Conservation (phyloP, 2,329 filamentous ascomycete genomes). For the Coleophoma eucalyptorum region DNA sequence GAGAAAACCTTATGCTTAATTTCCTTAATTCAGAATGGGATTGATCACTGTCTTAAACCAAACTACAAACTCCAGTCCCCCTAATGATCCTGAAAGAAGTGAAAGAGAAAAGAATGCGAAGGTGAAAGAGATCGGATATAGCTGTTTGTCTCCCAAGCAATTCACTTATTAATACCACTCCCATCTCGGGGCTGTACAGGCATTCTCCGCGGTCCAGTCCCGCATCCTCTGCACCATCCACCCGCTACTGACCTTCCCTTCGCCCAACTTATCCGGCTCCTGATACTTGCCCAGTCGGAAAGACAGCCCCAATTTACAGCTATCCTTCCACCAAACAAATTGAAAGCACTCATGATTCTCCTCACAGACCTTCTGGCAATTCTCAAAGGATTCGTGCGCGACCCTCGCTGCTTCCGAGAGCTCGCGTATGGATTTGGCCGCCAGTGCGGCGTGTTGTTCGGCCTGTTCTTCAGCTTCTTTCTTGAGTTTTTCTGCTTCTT, state of each 20-base stretch:
- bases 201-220: slow-evolving; percentile 8
- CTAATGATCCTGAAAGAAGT: too few species aligned
- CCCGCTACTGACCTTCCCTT: slow-evolving; percentile 7
- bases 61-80: too few species aligned
- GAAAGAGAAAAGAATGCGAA: too few species aligned
- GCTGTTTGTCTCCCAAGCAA: not conserved
- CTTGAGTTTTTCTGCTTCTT: not conserved
- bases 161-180: not conserved
- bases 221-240: slow-evolving; percentile 13
- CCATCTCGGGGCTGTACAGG: slow-evolving; percentile 10
- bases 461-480: not conserved
- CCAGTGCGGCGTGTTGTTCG: not conserved
- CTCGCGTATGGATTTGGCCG: slow-evolving; percentile 26
- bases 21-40: too few species aligned
- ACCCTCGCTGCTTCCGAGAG: slow-evolving; percentile 37
- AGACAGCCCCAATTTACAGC: slow-evolving; percentile 8
- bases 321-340: slow-evolving; percentile 24
- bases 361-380: slow-evolving; percentile 47
- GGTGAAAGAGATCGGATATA: too few species aligned
- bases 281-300: slow-evolving; percentile 9
- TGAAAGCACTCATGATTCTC: slow-evolving; percentile 29
- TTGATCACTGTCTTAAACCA: too few species aligned
- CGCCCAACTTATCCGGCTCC: slow-evolving; percentile 1
- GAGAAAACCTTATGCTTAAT: too few species aligned
- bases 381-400: slow-evolving; percentile 36